Base-by-base conservation (phyloP, 2,329 filamentous ascomycete species). In the Paracoccidioides brasiliensis region DNA sequence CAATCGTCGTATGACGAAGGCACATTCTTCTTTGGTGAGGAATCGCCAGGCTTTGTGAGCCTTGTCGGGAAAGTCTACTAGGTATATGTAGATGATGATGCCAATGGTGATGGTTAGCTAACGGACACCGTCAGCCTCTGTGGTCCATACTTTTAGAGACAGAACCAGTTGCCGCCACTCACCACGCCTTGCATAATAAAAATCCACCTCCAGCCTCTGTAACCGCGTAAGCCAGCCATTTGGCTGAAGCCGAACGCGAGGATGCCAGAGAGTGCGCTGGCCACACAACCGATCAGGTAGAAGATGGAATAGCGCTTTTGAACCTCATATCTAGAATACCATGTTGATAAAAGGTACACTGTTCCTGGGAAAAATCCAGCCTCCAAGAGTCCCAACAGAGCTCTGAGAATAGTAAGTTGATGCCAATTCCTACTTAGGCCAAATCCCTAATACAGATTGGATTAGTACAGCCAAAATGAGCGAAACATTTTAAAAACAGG, bases 321-420 rank as follows among this genome's bases (percentile, higher is more conserved):
- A 62, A 72, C 61, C 46, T 72, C 69, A 7, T 53, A 59, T 55
- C 69, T 61, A 0, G 82, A 83, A 64, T 86, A 87, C 84, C 84
- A 89, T 40, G 82, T 86, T 57, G 80, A 84, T n/a, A 89, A 76
- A 5, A 88, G 72, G 64, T 87, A 88, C 0, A 86, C 82, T 52
- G 80, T 84, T 53, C 80, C 80, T 0, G 84, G 84, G 68, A 88
- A 88, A 69, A 85, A 87, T 0, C 84, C 74, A 51, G 67, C 79
- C 66, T 88, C 84, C 32, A 86, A 75, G 2, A 83, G 59, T 43
- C 85, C 84, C 3, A 88, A 74, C 1, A 87, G 46, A 15, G 62
- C 53, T 51, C 64, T 55, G n/a, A 67, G 56, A n/a, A 43, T 59
- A 46, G 63, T 56, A 59, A 67, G 58, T 15, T 60, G 50, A 12